A percentile compares a stretch with the other conserved stretches of the same genome.
Evolutionary conservation across 805 yeast genomes (phyloP).

Genomic region (Cyberlindnera meyerae): DNA sequence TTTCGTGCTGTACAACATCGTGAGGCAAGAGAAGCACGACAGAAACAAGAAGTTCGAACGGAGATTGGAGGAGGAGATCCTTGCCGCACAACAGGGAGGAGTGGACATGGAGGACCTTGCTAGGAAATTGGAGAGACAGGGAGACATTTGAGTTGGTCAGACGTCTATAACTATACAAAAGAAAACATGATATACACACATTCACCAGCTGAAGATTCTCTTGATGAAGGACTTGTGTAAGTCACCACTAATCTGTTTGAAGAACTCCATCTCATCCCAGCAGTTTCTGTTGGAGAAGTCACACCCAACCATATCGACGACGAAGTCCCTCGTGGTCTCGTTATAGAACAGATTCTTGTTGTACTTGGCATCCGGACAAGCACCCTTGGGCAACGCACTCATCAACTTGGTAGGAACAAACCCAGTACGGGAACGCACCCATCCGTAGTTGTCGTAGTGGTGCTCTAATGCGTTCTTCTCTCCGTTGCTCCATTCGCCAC

Average conservation of each 20-base stretch:
- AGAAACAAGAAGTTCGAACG: slow-evolving; percentile 44
- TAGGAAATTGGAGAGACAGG: slow-evolving; percentile 12
- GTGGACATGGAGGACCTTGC: slow-evolving; percentile 15
- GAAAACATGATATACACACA: neutral
- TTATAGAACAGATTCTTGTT: slow-evolving; percentile 32
- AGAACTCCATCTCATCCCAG: slow-evolving; percentile 37
- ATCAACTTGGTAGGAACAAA: slow-evolving; percentile 36
- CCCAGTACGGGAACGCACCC: slow-evolving; percentile 37
- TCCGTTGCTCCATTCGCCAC: slow-evolving; percentile 35
- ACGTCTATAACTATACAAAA: too few species aligned
- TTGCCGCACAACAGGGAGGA: slow-evolving; percentile 16
- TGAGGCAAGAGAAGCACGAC: slow-evolving; percentile 50
- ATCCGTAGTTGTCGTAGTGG: slow-evolving; percentile 32
- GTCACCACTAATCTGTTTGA: slow-evolving; percentile 27
- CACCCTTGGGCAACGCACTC: slow-evolving; percentile 34
- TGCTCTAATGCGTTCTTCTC: slow-evolving; percentile 37
- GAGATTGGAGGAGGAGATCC: slow-evolving; percentile 17
- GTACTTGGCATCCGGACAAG: slow-evolving; percentile 29
- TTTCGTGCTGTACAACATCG: slow-evolving; percentile 53
- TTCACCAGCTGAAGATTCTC: slow-evolving; percentile 16
- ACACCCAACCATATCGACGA: slow-evolving; percentile 37
- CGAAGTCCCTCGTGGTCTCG: slow-evolving; percentile 33
- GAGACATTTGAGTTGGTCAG: slow-evolving; percentile 5
- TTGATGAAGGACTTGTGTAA: slow-evolving; percentile 31
- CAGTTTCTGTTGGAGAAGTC: slow-evolving; percentile 33